Evolutionary conservation across 2,329 filamentous ascomycete species (phyloP), one percentile per base, ranked within the genome.

Genomic region (Chaetomiaceae sp.): DNA sequence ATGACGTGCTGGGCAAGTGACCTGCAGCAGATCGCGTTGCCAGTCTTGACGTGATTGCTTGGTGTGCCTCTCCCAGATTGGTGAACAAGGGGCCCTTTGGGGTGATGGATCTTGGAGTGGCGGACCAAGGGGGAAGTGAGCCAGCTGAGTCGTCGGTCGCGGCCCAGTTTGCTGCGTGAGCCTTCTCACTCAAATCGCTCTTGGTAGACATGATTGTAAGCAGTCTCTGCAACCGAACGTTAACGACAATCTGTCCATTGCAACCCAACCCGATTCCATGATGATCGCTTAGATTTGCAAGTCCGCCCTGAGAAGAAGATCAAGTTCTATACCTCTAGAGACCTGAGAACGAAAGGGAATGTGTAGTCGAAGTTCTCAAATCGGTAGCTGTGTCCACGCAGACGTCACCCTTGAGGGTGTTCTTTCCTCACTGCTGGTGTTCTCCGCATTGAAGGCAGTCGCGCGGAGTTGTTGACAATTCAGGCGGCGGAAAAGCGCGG

Each of bases 61-160:
- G 58, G 44, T 68, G 64, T 1, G 68, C 68, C 29, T 69, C 67
- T 20, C 58, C 58, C 1, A 70, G 55, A 42, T 65, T 62, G 20
- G 59, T 57, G 46, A 69, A 71, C 22, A 65, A 56, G 6, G 57
- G 59, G 4, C 60, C 62, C 22, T 64, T 64, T 9, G 62, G 63
- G 8, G 60, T 63, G 5, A 54, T 38, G 47, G 41, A 53, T 19
- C 44, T 48, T 14, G 33, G 38, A 12, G 26, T 14, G 1, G 32
- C 27, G 18, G 20, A 19, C 8, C 34, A 12, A 7, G 26, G 20
- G 20, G 26, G 43, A 12, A 26, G 47, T 19, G 18, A 29, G 15
- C 18, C 36, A 26, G 9, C 53, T 27, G 47, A 42, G 45, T 33
- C 43, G 46, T 51, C 52, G 47, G 55, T 54, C 55, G 50, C 49